Evolutionary conservation across 805 yeast species (phyloP).

Genomic region (Helenozyma rhizophorensis): DNA sequence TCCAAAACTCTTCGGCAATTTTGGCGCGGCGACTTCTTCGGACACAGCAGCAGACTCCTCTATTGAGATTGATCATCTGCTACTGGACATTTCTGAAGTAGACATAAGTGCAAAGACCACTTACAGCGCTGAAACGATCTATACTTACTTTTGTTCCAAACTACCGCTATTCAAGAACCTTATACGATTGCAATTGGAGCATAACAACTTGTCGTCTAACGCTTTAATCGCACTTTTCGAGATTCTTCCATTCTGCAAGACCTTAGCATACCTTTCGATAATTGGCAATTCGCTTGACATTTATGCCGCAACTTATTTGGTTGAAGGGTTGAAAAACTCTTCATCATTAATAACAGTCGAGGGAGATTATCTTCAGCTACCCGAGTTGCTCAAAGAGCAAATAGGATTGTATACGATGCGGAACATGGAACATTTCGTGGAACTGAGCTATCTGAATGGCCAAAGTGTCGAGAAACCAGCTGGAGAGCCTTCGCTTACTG

Average conservation of each 20-base stretch:
- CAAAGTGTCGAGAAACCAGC: slow-evolving; percentile 32
- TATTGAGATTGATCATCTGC: not conserved
- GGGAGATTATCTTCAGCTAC: slow-evolving; percentile 57
- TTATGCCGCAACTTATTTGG: slow-evolving; percentile 59
- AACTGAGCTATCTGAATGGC: slow-evolving; percentile 15
- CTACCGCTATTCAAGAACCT: slow-evolving; percentile 66
- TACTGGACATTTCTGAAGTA: not conserved
- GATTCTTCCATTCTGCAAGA: slow-evolving; percentile 62
- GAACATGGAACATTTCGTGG: slow-evolving; percentile 63
- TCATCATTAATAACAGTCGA: slow-evolving; percentile 64
- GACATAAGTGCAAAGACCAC: not conserved
- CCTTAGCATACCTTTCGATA: slow-evolving; percentile 65
- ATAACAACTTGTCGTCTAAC: slow-evolving; percentile 53
- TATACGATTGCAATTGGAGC: slow-evolving; percentile 66
- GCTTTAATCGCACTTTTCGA: slow-evolving; percentile 60
- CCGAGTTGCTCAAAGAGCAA: slow-evolving; percentile 60
- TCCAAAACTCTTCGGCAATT: slow-evolving; percentile 58
- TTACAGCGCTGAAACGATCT: slow-evolving; percentile 25
- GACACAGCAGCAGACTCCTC: not conserved
- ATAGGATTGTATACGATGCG: slow-evolving; percentile 78
- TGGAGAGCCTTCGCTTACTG: slow-evolving; percentile 32
- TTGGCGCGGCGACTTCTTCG: not conserved
- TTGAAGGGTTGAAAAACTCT: slow-evolving; percentile 65
- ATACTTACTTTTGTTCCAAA: slow-evolving; percentile 53
- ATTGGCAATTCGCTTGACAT: slow-evolving; percentile 59